Percentiles rank a stretch among this genome's conserved stretches.
These are phyloP conservation scores for Aciculosporium take DNA, from an alignment of 2,329 filamentous ascomycete genomes.

Conservation along the genomic window DNA sequence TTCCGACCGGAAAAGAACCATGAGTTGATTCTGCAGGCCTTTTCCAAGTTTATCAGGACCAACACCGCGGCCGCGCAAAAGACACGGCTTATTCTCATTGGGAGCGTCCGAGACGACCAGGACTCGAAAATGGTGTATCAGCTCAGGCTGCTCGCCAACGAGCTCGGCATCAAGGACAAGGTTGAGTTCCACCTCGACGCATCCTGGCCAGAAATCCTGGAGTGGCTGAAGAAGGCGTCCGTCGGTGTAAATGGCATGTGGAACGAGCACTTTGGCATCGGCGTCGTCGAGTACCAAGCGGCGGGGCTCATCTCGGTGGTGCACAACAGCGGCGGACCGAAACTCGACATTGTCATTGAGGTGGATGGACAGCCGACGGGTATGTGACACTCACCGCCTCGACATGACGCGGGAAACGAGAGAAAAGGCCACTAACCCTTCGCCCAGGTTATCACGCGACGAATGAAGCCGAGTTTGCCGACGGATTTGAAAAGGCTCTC, in stretches of 20 bases:
- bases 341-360: conserved; percentile 78
- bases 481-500: conserved; percentile 65
- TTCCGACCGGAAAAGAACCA: conserved; percentile 98
- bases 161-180: conserved; percentile 67
- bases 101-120: conserved; percentile 74
- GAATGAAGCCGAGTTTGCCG: conserved; percentile 64
- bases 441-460: conserved; percentile 67
- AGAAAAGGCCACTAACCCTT: not conserved
- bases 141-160: conserved; percentile 70
- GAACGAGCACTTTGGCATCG: conserved; percentile 99
- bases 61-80: conserved; percentile 32
- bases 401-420: not conserved
- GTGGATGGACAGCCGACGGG: conserved; percentile 67
- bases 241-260: conserved; percentile 97
- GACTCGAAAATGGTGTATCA: conserved; percentile 79
- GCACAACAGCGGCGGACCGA: conserved; percentile 84
- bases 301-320: conserved; percentile 87
- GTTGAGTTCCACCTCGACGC: conserved; percentile 86
- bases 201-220: conserved; percentile 72
- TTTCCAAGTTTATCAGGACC: conserved; percentile 57
- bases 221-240: conserved; percentile 60
- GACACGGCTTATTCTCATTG: conserved; percentile 68
- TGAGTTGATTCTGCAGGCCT: conserved; percentile 69
- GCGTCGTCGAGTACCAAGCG: conserved; percentile 94
- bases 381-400: conserved; percentile 23